These are phyloP conservation scores for Penicillium italicum DNA, from an alignment of 2,329 filamentous ascomycete genomes.

Conservation along the genomic window DNA sequence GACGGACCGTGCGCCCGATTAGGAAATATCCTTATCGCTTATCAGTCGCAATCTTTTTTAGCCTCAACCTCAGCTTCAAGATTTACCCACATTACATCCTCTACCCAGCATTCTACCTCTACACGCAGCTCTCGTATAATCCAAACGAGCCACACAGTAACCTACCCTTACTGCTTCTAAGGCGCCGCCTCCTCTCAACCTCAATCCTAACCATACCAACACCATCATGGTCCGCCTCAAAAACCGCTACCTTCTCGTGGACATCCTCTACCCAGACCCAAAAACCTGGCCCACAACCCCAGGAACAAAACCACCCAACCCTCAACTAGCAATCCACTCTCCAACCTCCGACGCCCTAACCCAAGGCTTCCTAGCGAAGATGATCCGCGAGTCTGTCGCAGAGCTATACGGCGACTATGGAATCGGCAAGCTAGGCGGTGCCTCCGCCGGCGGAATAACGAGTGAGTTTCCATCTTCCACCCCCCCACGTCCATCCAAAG, in stretches of 20 bases:
- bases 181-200: background rate
- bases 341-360: constrained; percentile 73
- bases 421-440: constrained; percentile 55
- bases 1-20: background rate
- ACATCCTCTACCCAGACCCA: constrained; percentile 76
- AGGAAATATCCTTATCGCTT: constrained; percentile 15
- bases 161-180: background rate
- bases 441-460: constrained; percentile 64
- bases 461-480: constrained; percentile 46
- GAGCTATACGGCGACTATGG: constrained; percentile 87
- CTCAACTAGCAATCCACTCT: constrained; percentile 69
- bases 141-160: too few relatives aligned
- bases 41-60: constrained; percentile 13
- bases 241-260: constrained; percentile 90
- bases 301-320: constrained; percentile 29
- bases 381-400: constrained; percentile 67
- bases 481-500: background rate
- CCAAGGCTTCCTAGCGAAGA: constrained; percentile 60
- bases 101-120: background rate
- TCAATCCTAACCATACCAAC: background rate
- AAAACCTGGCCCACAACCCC: constrained; percentile 34
- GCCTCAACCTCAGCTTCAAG: background rate
- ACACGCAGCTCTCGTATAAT: background rate
- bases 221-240: constrained; percentile 86
- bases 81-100: background rate